Base-by-base conservation (phyloP, 1,284 basidiomycete genomes). In the Trichosporon inkin region DNA sequence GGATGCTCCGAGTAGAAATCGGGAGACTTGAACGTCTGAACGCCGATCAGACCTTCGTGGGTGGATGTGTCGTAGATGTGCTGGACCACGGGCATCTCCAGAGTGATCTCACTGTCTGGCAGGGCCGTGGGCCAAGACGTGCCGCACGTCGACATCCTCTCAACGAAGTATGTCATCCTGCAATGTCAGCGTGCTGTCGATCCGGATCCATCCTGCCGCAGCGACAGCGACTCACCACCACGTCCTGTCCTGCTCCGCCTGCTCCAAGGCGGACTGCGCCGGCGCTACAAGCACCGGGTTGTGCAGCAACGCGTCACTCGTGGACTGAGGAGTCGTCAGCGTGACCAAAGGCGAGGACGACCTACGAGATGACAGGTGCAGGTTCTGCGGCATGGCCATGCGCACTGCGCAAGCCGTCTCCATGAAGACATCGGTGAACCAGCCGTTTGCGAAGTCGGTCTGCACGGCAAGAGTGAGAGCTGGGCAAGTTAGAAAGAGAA, bases 361-460 rank as follows among this genome's bases (percentile, higher is more conserved):
- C 67, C 47, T 19, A 70, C 71, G 60, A 10, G 69, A 62, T 3
- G 70, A 66, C 28, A 73, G 68, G 56, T 72, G 66, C 14, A 77
- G 49, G 13, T 65, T 58, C 49, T 74, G 55, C 0, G 72, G 73
- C 2, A 70, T 54, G 0, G 68, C 65, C 53, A 74, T 63, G 10
- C 75, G 61, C 5, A 74, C 53, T 14, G 64, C 68, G 17, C 58
- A 54, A 3, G 69, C 71, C 2, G 68, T 53, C 44, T 72, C 68
- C 60, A 77, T 67, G 72, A 73, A 77, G 14, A 74, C 49, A 60
- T 77, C 75, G 4, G 68, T 53, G 28, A 59, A 55, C 71, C 72
- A 74, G 6, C 68, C 75, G 58, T 74, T 75, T 52, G 65, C 68
- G 40, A 68, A 63, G 55, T 74, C 73, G n/a, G 71, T 32, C 44